phyloP scores from a whole-genome alignment of 2,329 filamentous ascomycete genomes.

The Dactylonectria estremocensis region DNA sequence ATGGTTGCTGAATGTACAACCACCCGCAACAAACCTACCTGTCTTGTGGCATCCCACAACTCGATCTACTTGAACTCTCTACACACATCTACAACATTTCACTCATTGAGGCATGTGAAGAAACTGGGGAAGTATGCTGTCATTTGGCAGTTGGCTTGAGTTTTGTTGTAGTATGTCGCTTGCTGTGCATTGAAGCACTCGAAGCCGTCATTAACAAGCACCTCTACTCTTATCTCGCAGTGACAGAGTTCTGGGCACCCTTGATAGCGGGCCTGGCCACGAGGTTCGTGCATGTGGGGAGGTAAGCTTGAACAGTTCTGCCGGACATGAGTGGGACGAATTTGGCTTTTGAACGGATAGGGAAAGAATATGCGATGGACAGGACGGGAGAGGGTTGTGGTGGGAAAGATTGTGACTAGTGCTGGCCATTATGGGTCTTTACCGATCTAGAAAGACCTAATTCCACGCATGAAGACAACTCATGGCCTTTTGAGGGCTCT shows the following conservation, averaged over 20 bases:
- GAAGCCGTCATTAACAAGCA: too few relatives aligned
- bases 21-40: too few relatives aligned
- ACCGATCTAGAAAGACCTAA: background rate
- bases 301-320: conserved; percentile 1
- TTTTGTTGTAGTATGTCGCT: too few relatives aligned
- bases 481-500: background rate
- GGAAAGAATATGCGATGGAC: background rate
- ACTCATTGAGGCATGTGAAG: too few relatives aligned
- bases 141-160: too few relatives aligned
- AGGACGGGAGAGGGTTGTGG: background rate
- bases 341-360: background rate
- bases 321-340: background rate
- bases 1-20: too few relatives aligned
- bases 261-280: background rate
- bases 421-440: background rate
- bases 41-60: too few relatives aligned
- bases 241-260: background rate
- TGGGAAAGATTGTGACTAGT: too few relatives aligned
- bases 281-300: conserved; percentile 8
- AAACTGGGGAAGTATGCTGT: too few relatives aligned
- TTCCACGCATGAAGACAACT: background rate
- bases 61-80: too few relatives aligned
- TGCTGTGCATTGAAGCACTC: too few relatives aligned
- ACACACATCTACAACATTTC: too few relatives aligned
- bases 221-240: background rate